Percentiles rank a stretch among this genome's conserved stretches.
Conservation (phyloP, 2,329 filamentous ascomycete species). For the Nigrospora sphaerica region DNA sequence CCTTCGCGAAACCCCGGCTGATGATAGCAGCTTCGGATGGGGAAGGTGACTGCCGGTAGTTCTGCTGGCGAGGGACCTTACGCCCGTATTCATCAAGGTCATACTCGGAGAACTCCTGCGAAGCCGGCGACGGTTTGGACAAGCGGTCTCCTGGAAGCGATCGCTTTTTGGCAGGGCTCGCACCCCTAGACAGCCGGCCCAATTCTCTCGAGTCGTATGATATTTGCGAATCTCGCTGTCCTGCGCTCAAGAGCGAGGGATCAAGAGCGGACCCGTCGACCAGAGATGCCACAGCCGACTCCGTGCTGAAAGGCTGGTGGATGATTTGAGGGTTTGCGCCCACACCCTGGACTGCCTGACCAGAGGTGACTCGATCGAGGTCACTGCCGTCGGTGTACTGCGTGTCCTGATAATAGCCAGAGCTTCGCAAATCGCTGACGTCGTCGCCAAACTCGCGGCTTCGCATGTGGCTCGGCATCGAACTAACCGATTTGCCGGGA, state of each 20-base stretch:
- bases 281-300: constrained; percentile 86
- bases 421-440: constrained; percentile 44
- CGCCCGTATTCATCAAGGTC: constrained; percentile 51
- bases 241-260: constrained; percentile 59
- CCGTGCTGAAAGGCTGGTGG: constrained; percentile 64
- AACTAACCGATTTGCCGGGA: constrained; percentile 52
- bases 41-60: constrained; percentile 44
- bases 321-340: constrained; percentile 72
- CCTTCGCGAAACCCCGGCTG: constrained; percentile 42
- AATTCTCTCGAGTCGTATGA: constrained; percentile 18
- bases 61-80: constrained; percentile 37
- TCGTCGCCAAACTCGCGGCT: constrained; percentile 52
- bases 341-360: constrained; percentile 63
- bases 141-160: constrained; percentile 23
- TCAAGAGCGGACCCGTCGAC: constrained; percentile 65
- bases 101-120: constrained; percentile 44
- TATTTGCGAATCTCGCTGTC: constrained; percentile 26
- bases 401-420: constrained; percentile 45
- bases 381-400: constrained; percentile 44
- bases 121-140: constrained; percentile 19
- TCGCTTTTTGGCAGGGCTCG: constrained; percentile 32
- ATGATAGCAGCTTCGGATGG: constrained; percentile 52
- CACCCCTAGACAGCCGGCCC: constrained; percentile 17
- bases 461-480: constrained; percentile 43
- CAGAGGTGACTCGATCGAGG: constrained; percentile 52